These are phyloP conservation scores for Andrographis paniculata DNA, from an alignment of 305 asterid species.

Conservation along the genomic window DNA sequence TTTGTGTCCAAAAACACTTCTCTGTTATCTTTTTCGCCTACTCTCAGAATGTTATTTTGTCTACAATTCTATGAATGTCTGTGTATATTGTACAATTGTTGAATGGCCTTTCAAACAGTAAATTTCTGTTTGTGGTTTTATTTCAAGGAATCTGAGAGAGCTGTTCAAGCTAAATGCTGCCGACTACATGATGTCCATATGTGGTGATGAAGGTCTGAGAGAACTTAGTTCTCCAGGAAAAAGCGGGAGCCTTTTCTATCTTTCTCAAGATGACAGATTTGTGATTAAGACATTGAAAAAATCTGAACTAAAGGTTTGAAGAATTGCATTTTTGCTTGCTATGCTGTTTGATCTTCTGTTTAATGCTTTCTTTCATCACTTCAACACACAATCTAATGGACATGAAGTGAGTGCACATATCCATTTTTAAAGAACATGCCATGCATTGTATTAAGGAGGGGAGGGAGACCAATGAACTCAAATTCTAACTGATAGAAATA, in stretches of 20 bases:
- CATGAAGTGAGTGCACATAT: too few relatives aligned
- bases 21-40: too few relatives aligned
- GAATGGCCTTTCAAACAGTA: not conserved
- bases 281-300: conserved; percentile 79
- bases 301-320: conserved; percentile 73
- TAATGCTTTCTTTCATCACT: not conserved
- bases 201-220: conserved; percentile 88
- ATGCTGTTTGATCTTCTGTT: not conserved
- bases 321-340: not conserved
- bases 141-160: conserved; percentile 92
- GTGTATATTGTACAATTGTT: not conserved
- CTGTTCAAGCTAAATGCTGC: conserved; percentile 90
- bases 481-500: conserved; percentile 1
- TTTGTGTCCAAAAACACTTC: too few relatives aligned
- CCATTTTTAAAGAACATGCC: too few relatives aligned
- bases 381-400: too few relatives aligned
- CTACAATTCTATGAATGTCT: too few relatives aligned
- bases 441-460: conserved; percentile 1
- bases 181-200: conserved; percentile 97
- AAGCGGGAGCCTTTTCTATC: conserved; percentile 93
- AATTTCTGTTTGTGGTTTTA: conserved; percentile 10
- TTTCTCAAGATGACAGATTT: conserved; percentile 84
- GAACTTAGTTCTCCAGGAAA: conserved; percentile 91
- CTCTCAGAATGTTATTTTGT: too few relatives aligned
- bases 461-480: conserved; percentile 3